Base-by-base conservation (phyloP, 176 grass and related monocot species). In the Avena sativa region DNA sequence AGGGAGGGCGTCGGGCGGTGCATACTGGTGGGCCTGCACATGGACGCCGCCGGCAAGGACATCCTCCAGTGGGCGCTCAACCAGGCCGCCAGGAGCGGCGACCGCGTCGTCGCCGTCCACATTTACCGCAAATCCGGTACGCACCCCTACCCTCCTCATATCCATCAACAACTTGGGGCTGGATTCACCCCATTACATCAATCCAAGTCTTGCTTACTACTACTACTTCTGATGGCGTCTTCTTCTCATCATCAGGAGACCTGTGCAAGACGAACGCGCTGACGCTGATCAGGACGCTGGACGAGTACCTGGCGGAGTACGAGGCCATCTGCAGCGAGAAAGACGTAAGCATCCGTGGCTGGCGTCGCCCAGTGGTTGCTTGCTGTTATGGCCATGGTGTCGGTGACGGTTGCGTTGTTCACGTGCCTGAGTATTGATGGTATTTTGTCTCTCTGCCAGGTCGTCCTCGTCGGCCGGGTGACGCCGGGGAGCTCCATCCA, bases 51-150 rank as follows among this genome's bases (percentile, higher is more conserved):
- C 79, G 97, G 97, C 57, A 91, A 85, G 79, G 91, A 99, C 55
- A 81, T 99, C 74, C 91, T 99, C 11, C 74, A 83, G 78, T 97
- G 92, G 92, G 90, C 91, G 76, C 82, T 99, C 74, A 78, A 51
- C 86, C 68, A 89, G 80, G 66, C 91, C 55, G 77, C 94, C 3
- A 73, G 89, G 84, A 59, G 59, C 32, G 97, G 94, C 20, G 97
- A 97, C 85, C 92, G 97, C 56, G 84, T 99, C 67, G 83, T 97
- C 38, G 94, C 92, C 63, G 89, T 97, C 44, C 92, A 97, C 89
- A 91, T 97, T 93, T 99, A 95, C 94, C 88, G 94, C 69, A 94
- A 97, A 79, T 97, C 94, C 56, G 88, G 96, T 98, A 83, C 48
- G 67, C 53, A 5, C 72, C 21, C 72, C 14, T 15, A 53, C 28